phyloP scores from a whole-genome alignment of 2,329 filamentous ascomycete species.

The Tetracladium maxilliforme region DNA sequence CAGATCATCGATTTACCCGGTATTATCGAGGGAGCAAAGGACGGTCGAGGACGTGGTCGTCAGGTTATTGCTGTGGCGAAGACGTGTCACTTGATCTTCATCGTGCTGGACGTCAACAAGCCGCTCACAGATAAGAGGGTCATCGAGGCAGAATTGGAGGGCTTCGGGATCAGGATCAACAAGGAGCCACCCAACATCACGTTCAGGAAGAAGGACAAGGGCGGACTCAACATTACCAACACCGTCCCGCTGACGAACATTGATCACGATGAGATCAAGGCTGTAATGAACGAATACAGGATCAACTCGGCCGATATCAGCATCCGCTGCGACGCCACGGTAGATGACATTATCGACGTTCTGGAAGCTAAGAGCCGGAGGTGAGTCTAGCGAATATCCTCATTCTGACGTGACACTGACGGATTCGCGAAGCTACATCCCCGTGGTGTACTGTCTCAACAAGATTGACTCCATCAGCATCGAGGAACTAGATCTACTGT shows the following conservation, averaged over 20 bases:
- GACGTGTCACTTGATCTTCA: slow-evolving; percentile 97
- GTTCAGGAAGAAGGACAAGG: slow-evolving; percentile 99
- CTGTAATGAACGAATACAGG: slow-evolving; percentile 92
- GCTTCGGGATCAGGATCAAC: slow-evolving; percentile 96
- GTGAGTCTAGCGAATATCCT: too few relatives aligned
- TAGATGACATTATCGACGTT: slow-evolving; percentile 93
- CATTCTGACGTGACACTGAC: too few relatives aligned
- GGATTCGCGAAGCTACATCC: slow-evolving; percentile 96
- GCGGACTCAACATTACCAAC: slow-evolving; percentile 89
- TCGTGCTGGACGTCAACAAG: slow-evolving; percentile 97
- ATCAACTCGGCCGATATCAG: slow-evolving; percentile 96
- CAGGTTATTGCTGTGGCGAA: slow-evolving; percentile 99
- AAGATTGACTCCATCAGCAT: slow-evolving; percentile 98
- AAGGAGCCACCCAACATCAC: slow-evolving; percentile 95
- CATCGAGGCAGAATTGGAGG: slow-evolving; percentile 89
- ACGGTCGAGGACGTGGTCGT: slow-evolving; percentile 90
- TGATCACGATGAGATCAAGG: slow-evolving; percentile 90
- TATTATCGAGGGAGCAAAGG: slow-evolving; percentile 98
- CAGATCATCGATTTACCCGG: slow-evolving; percentile 97
- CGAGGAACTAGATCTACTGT: slow-evolving; percentile 89
- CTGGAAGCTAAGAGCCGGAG: slow-evolving; percentile 86
- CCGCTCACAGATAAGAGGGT: slow-evolving; percentile 91
- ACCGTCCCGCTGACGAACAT: slow-evolving; percentile 88
- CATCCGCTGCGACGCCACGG: slow-evolving; percentile 92
- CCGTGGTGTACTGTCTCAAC: slow-evolving; percentile 97